These are phyloP conservation scores for Stachybotrys chartarum DNA, from an alignment of 2,329 filamentous ascomycete genomes.

Conservation along the genomic window DNA sequence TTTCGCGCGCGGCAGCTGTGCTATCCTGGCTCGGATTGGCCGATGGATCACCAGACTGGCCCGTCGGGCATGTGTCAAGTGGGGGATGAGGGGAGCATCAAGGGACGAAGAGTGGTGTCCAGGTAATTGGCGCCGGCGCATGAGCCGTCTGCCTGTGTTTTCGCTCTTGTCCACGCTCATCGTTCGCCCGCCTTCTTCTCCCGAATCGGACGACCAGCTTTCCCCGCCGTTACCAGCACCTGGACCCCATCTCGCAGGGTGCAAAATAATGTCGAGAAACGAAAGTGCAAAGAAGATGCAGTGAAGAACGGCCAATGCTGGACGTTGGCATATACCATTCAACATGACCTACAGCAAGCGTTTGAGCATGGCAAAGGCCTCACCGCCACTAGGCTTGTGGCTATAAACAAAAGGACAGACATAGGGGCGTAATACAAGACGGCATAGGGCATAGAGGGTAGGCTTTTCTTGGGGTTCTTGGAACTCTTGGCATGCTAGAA, in stretches of 20 bases:
- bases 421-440: background rate
- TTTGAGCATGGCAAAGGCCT: constrained; percentile 4
- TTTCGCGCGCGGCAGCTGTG: background rate
- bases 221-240: background rate
- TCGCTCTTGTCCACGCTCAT: background rate
- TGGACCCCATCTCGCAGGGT: background rate
- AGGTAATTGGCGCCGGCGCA: background rate
- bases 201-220: background rate
- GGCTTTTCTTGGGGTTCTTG: no score
- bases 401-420: background rate
- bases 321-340: constrained; percentile 17
- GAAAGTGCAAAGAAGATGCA: constrained; percentile 14
- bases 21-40: background rate
- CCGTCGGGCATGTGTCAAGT: background rate
- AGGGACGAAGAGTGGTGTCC: background rate
- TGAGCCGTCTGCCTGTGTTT: background rate
- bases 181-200: background rate
- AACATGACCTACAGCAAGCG: constrained; percentile 24
- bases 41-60: background rate
- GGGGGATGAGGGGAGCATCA: background rate
- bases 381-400: background rate
- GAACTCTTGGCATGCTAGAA: no score
- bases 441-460: no score
- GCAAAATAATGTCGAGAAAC: background rate
- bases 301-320: constrained; percentile 13